Evolutionary conservation across 1,284 basidiomycete genomes (phyloP).

Genomic region (Sparassis latifolia): DNA sequence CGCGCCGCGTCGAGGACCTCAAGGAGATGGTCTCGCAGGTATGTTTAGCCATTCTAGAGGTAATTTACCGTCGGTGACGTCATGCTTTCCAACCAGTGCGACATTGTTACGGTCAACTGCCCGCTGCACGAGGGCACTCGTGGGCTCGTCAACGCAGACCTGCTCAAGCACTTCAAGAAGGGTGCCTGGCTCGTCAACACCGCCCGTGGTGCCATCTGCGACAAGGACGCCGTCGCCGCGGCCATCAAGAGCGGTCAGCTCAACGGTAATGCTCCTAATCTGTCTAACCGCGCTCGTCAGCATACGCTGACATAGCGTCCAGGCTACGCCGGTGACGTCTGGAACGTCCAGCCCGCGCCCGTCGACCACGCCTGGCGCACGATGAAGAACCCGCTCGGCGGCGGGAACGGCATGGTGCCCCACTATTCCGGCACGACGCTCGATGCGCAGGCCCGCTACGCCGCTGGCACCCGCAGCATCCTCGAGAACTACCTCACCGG

Average conservation of each 20-base stretch:
- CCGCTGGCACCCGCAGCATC: conserved; percentile 75
- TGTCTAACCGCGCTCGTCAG: too few relatives aligned
- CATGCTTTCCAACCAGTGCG: conserved; percentile 42
- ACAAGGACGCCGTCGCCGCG: conserved; percentile 73
- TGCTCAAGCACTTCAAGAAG: conserved; percentile 88
- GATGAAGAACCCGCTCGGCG: conserved; percentile 74
- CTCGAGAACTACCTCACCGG: conserved; percentile 70
- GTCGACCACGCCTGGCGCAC: conserved; percentile 84
- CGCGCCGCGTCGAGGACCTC: conserved; percentile 75
- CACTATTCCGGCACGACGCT: conserved; percentile 88
- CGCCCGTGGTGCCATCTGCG: conserved; percentile 89
- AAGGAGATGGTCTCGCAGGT: conserved; percentile 67
- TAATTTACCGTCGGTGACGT: too few relatives aligned
- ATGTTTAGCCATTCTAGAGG: too few relatives aligned
- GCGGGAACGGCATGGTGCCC: conserved; percentile 83
- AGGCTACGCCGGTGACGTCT: conserved; percentile 63
- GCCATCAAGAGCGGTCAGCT: conserved; percentile 80
- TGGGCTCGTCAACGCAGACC: conserved; percentile 77
- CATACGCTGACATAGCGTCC: too few relatives aligned
- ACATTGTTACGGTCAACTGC: conserved; percentile 86
- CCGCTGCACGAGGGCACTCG: conserved; percentile 87
- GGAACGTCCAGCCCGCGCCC: conserved; percentile 82
- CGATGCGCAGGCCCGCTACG: conserved; percentile 89
- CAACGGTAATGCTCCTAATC: conserved; percentile 24
- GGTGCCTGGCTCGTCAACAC: conserved; percentile 92